These are phyloP conservation scores for Cladorrhinum sp. DNA, from an alignment of 2,329 filamentous ascomycete genomes.

Conservation along the genomic window DNA sequence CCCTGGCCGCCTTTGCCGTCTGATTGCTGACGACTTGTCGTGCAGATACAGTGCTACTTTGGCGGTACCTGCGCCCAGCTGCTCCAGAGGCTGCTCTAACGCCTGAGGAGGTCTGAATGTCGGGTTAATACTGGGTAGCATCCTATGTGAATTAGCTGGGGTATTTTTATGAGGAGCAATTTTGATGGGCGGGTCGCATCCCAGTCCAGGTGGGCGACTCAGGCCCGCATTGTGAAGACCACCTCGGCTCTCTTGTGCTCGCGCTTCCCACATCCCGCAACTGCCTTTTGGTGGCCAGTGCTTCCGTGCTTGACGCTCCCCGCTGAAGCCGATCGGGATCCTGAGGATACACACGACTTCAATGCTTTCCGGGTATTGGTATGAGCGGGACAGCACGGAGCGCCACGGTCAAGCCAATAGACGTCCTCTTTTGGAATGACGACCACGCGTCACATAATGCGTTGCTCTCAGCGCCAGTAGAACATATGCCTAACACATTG, in stretches of 20 bases:
- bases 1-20: conserved; percentile 22
- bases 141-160: conserved; percentile 12
- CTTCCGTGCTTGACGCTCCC: conserved; percentile 12
- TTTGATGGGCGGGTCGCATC: conserved; percentile 9
- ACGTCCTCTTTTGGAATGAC: neutral
- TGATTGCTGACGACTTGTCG: conserved; percentile 10
- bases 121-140: conserved; percentile 11
- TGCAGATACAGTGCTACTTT: conserved; percentile 19
- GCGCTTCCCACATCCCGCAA: conserved; percentile 21
- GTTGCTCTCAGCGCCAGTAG: neutral
- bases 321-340: conserved; percentile 2
- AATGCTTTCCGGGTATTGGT: conserved; percentile 12
- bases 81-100: neutral
- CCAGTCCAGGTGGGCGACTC: conserved; percentile 8
- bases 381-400: neutral
- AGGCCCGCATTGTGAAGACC: conserved; percentile 14
- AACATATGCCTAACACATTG: no score
- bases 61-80: conserved; percentile 7
- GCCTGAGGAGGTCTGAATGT: neutral
- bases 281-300: conserved; percentile 24
- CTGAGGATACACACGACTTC: conserved; percentile 1
- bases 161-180: conserved; percentile 22
- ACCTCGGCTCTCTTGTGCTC: conserved; percentile 14
- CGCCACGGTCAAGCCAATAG: conserved; percentile 14
- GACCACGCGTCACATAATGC: neutral